Conservation (phyloP, 1,284 basidiomycete genomes). For the Albatrellus sp. region DNA sequence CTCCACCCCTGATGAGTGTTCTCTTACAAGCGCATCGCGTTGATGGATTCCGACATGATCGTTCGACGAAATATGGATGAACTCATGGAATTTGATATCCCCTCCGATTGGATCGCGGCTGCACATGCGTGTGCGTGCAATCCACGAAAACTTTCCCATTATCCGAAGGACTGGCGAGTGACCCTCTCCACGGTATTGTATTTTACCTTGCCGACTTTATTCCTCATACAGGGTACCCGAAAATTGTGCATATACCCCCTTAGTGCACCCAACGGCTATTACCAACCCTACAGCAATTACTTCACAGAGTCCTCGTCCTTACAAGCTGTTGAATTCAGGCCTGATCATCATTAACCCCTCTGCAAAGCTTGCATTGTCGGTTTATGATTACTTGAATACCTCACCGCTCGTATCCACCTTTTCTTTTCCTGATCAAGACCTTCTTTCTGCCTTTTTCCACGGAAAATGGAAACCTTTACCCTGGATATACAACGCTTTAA, state of each 20-base stretch:
- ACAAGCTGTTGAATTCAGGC: slow-evolving; percentile 79
- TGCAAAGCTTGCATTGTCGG: slow-evolving; percentile 29
- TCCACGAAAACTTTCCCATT: slow-evolving; percentile 71
- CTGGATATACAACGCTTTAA: slow-evolving; percentile 82
- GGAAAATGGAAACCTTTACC: slow-evolving; percentile 65
- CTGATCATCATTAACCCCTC: slow-evolving; percentile 83
- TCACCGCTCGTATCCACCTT: slow-evolving; percentile 61
- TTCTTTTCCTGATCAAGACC: slow-evolving; percentile 88
- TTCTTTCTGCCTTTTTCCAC: slow-evolving; percentile 71
- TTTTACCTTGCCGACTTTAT: neutral
- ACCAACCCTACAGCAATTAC: slow-evolving; percentile 34
- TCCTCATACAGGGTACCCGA: slow-evolving; percentile 59
- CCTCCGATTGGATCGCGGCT: slow-evolving; percentile 69
- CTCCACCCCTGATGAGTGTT: neutral
- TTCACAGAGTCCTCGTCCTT: slow-evolving; percentile 50
- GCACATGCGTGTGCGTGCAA: slow-evolving; percentile 91
- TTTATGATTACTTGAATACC: slow-evolving; percentile 53
- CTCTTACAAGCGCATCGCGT: slow-evolving; percentile 52
- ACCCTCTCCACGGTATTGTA: neutral
- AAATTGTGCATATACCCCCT: slow-evolving; percentile 76
- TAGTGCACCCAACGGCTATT: slow-evolving; percentile 38
- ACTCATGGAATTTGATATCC: slow-evolving; percentile 63
- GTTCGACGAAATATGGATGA: slow-evolving; percentile 86
- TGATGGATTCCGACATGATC: slow-evolving; percentile 91
- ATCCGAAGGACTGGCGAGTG: slow-evolving; percentile 80